Evolutionary conservation across 768 basidiomycete species (phyloP).

Genomic region (Panaeolus cyanescens): DNA sequence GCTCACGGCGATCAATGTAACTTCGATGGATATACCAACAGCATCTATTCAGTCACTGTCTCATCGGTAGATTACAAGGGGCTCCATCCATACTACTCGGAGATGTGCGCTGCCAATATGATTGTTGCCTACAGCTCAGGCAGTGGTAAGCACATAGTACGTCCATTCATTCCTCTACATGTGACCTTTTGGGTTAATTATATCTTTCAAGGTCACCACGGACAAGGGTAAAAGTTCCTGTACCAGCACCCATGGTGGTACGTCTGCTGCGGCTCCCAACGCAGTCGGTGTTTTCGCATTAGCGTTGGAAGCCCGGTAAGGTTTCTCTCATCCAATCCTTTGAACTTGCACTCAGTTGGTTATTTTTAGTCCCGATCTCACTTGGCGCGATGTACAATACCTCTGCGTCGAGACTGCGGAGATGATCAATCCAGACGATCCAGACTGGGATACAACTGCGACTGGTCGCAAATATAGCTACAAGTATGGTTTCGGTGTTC

Average conservation of each 20-base stretch:
- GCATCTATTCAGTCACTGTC: conserved; percentile 94
- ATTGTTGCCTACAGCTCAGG: conserved; percentile 96
- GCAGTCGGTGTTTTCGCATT: conserved; percentile 94
- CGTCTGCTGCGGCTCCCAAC: conserved; percentile 96
- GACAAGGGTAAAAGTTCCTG: conserved; percentile 88
- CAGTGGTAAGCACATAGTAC: conserved; percentile 88
- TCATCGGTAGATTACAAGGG: conserved; percentile 94
- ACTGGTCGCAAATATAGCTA: conserved; percentile 69
- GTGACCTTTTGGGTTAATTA: conserved; percentile 1
- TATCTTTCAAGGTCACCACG: conserved; percentile 76
- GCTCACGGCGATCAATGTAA: conserved; percentile 94
- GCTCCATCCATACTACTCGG: conserved; percentile 94
- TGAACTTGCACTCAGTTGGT: conserved; percentile 7
- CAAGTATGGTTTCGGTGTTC: conserved; percentile 93
- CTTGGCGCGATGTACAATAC: conserved; percentile 96
- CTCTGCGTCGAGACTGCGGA: conserved; percentile 78
- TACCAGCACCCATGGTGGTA: conserved; percentile 86
- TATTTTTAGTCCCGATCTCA: conserved; percentile 76
- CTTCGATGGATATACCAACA: conserved; percentile 99
- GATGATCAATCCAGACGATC: conserved; percentile 83
- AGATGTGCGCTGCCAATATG: conserved; percentile 97
- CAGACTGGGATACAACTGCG: conserved; percentile 90
- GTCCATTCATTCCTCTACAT: conserved; percentile 29
- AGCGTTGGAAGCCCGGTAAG: conserved; percentile 83
- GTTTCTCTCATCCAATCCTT: conserved; percentile 14